Evolutionary conservation across 164 flowering plant species (phyloP).

Genomic region (Nelumbo lutea): DNA sequence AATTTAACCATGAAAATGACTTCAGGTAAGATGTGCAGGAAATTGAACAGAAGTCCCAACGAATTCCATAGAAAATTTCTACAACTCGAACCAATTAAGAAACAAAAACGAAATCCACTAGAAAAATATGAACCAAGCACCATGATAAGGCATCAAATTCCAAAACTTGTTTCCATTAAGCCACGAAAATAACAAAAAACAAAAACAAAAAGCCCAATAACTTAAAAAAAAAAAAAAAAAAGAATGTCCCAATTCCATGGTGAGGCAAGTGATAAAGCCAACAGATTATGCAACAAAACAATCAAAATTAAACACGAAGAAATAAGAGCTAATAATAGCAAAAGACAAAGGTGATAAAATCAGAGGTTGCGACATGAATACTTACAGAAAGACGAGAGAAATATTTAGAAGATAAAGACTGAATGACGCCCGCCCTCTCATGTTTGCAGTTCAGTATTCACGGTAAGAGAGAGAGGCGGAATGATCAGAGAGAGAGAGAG

Average conservation of each 20-base stretch:
- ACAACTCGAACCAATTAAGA: not conserved
- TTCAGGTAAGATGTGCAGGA: not conserved
- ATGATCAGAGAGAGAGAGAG: too few relatives aligned
- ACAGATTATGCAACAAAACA: slow-evolving; percentile 20
- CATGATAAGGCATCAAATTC: slow-evolving; percentile 2
- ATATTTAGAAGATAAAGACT: too few relatives aligned
- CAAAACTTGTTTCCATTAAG: slow-evolving; percentile 10
- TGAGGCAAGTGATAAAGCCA: slow-evolving; percentile 7
- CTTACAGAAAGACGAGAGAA: slow-evolving; percentile 39
- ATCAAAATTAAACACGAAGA: too few relatives aligned
- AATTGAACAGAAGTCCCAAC: not conserved
- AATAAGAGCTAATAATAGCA: not conserved
- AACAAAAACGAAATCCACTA: not conserved
- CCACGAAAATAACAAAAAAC: slow-evolving; percentile 8
- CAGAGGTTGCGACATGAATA: slow-evolving; percentile 8
- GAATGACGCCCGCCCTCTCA: too few relatives aligned
- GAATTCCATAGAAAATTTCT: not conserved
- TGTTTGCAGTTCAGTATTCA: too few relatives aligned
- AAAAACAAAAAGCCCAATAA: slow-evolving; percentile 3
- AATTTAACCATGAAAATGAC: not conserved
- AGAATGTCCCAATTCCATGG: not conserved
- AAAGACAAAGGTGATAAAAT: slow-evolving; percentile 13
- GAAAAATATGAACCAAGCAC: not conserved
- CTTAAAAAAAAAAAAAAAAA: not conserved
- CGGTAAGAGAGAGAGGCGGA: too few relatives aligned